Conservation (phyloP, 345 rosid genomes). For the Ceriops decandra region DNA sequence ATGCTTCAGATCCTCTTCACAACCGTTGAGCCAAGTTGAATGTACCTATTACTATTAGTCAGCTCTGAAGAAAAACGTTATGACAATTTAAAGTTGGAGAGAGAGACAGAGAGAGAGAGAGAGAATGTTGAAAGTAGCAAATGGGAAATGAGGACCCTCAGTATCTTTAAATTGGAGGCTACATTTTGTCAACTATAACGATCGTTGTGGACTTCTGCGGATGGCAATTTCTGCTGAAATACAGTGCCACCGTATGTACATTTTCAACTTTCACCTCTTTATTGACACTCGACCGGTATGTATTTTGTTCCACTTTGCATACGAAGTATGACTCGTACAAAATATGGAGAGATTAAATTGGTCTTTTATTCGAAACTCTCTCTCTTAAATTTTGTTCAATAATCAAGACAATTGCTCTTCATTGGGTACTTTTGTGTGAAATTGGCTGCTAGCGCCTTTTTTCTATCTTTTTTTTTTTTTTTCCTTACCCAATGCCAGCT, state of each 20-base stretch:
- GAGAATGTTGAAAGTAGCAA: not conserved
- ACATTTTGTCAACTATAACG: constrained; percentile 11
- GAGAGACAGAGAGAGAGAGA: not conserved
- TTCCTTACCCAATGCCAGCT: no score
- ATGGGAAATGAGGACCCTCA: constrained; percentile 12
- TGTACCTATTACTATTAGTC: no score
- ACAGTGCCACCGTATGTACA: not conserved
- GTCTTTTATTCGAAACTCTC: no score
- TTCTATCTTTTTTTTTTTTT: not conserved
- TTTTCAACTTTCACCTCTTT: not conserved
- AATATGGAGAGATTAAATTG: not conserved
- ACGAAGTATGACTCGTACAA: not conserved
- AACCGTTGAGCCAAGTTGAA: constrained; percentile 40
- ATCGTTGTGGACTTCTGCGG: not conserved
- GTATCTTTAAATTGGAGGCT: not conserved
- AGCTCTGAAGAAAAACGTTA: no score
- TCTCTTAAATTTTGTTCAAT: no score
- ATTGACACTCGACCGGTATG: not conserved
- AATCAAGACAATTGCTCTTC: no score
- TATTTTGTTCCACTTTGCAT: not conserved
- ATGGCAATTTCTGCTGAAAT: not conserved
- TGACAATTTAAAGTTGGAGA: not conserved
- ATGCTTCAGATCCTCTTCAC: constrained; percentile 75
- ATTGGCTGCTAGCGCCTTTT: no score
- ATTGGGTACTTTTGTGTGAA: no score